Evolutionary conservation across 2,329 filamentous ascomycete species (phyloP).

Genomic region (Clarireedia homoeocarpa): DNA sequence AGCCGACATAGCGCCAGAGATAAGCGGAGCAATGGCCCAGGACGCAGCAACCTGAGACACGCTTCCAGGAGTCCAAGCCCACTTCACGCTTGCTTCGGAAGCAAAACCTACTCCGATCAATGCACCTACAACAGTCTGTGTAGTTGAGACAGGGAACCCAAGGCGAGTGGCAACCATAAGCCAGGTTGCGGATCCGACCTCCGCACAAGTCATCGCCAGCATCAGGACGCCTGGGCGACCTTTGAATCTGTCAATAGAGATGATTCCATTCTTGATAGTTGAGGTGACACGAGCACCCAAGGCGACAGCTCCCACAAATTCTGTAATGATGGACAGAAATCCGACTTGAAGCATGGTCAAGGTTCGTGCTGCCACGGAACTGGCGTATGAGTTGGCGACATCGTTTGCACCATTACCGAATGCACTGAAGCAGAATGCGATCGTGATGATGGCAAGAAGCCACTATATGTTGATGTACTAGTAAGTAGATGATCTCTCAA

Average conservation of each 20-base stretch:
- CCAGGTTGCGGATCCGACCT: conserved; percentile 60
- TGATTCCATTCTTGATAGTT: conserved; percentile 75
- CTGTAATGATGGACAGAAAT: conserved; percentile 58
- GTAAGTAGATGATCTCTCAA: too few species aligned
- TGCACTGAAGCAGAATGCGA: conserved; percentile 1
- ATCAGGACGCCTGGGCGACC: conserved; percentile 59
- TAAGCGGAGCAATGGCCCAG: conserved; percentile 61
- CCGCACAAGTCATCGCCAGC: conserved; percentile 57
- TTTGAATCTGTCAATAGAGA: conserved; percentile 50
- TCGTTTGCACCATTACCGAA: conserved; percentile 47
- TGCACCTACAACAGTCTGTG: conserved; percentile 62
- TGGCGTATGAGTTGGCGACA: conserved; percentile 80
- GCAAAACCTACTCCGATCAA: conserved; percentile 64
- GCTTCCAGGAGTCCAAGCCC: conserved; percentile 57
- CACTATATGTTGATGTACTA: background rate
- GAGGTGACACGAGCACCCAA: conserved; percentile 63
- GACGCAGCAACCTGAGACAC: conserved; percentile 49
- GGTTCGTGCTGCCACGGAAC: conserved; percentile 72
- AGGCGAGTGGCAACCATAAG: conserved; percentile 74
- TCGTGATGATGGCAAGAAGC: conserved; percentile 1
- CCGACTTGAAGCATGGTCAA: conserved; percentile 63
- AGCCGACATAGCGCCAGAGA: conserved; percentile 57
- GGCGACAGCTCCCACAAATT: conserved; percentile 58
- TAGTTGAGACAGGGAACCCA: conserved; percentile 66
- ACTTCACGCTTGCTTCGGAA: conserved; percentile 50